Base-by-base conservation (phyloP, 2,329 filamentous ascomycete genomes). In the Sphaerostilbella broomeana region DNA sequence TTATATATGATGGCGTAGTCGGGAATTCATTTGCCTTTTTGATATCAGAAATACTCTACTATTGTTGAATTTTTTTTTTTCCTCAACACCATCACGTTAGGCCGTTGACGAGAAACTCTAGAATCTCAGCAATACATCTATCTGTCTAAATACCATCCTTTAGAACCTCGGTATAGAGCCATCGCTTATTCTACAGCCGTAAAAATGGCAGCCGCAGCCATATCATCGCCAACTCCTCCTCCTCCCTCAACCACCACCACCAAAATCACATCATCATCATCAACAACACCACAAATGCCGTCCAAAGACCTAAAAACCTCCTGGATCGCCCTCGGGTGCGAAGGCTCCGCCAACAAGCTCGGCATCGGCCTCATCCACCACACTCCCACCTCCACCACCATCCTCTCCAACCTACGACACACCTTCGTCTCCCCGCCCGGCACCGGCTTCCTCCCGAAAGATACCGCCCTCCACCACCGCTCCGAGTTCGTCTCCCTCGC, bases 261-360 rank as follows among this genome's bases (percentile, higher is more conserved):
- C 13, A 28, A 27, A 36, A 21, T 29, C 15, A 21, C 34, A 36
- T 13, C 38, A 7, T 30, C 34, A 12, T 21, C 28, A 13, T 19
- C 33, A 36, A 16, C 39, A 21, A 27, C 27, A 32, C 11, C 33
- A 21, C 25, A 8, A 12, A 21, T 22, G 12, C 6, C 39, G 11
- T 6, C 13, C 0, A 5, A 21, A 10, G 3, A 29, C 25, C 13
- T 12, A 13, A 43, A 43, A 21, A 35, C 40, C 25, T 43, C 66
- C 42, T 71, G 71, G 55, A 69, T 77, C 47, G 71, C 75, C 51
- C 64, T 79, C 47, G 75, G 75, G 48, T 75, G 72, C 59, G 92
- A 98, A 70, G 90, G 92, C 61, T 95, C 87, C 42, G 92, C 92
- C 64, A 98, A 98, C 73, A 98, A 98, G 67, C 79, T 98, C 37